Percentiles rank a stretch among this genome's conserved stretches.
phyloP scores from a whole-genome alignment of 2,329 filamentous ascomycete genomes.

The Xenoacremonium recifei region DNA sequence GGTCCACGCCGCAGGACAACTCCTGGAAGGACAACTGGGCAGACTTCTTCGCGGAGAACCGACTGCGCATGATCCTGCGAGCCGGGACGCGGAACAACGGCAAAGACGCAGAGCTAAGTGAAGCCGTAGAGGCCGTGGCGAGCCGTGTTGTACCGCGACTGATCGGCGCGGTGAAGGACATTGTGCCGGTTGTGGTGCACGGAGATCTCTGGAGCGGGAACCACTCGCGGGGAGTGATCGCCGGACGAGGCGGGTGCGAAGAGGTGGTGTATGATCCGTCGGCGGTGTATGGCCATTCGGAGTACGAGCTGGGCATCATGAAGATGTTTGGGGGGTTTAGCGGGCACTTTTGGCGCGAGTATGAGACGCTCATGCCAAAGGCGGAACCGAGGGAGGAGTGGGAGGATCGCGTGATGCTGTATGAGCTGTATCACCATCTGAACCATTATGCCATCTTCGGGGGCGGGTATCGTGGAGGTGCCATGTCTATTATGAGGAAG shows the following conservation, averaged over 20 bases:
- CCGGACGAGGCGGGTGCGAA: constrained; percentile 53
- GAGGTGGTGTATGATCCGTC: constrained; percentile 83
- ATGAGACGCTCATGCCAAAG: constrained; percentile 72
- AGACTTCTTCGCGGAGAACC: constrained; percentile 78
- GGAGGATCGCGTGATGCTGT: constrained; percentile 76
- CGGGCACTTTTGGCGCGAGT: constrained; percentile 69
- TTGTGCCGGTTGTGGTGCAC: constrained; percentile 80
- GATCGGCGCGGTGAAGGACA: constrained; percentile 64
- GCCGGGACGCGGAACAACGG: constrained; percentile 62
- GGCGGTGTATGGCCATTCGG: constrained; percentile 78
- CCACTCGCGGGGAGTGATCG: constrained; percentile 64
- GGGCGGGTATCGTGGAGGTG: constrained; percentile 71
- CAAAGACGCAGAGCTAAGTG: constrained; percentile 57
- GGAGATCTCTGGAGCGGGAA: constrained; percentile 96
- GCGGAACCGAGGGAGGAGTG: constrained; percentile 80
- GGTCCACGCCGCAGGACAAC: constrained; percentile 81
- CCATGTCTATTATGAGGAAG: constrained; percentile 75
- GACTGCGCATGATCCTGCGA: constrained; percentile 64
- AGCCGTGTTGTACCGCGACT: constrained; percentile 69
- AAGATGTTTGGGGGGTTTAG: constrained; percentile 93
- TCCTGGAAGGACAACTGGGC: constrained; percentile 72
- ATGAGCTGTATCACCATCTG: constrained; percentile 88
- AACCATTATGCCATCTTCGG: constrained; percentile 89
- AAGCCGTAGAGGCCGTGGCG: constrained; percentile 64
- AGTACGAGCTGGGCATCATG: constrained; percentile 94